These are phyloP conservation scores for Fusarium pseudoanthophilum DNA, from an alignment of 2,329 filamentous ascomycete species.

Conservation along the genomic window DNA sequence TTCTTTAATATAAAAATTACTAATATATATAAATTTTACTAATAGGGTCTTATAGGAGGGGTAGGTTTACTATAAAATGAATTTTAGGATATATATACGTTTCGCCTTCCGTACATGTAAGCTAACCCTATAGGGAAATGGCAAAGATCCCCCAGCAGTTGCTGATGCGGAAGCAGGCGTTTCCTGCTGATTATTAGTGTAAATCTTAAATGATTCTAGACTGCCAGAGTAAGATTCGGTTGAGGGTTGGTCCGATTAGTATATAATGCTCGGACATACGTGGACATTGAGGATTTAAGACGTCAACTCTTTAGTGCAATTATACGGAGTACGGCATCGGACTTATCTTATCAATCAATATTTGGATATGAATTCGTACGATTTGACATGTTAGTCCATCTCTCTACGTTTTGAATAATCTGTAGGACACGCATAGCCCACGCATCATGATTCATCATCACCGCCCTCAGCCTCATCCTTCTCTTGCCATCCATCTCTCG, in stretches of 20 bases:
- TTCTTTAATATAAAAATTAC: too few relatives aligned
- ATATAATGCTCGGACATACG: neutral
- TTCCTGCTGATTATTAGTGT: neutral
- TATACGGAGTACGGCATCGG: neutral
- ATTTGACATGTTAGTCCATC: neutral
- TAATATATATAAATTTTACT: too few relatives aligned
- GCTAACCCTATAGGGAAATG: slow-evolving; percentile 13
- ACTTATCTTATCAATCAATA: neutral
- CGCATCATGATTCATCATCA: slow-evolving; percentile 5
- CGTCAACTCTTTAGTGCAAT: neutral
- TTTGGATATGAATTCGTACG: neutral
- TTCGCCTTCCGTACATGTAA: too few relatives aligned
- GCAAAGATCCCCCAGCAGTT: neutral
- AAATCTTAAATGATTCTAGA: neutral
- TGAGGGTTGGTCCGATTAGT: slow-evolving; percentile 11
- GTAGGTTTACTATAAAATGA: too few relatives aligned
- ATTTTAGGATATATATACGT: too few relatives aligned
- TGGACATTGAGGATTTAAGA: neutral
- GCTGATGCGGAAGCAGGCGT: neutral
- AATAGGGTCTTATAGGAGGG: too few relatives aligned
- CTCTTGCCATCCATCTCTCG: slow-evolving; percentile 35
- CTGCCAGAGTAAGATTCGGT: slow-evolving; percentile 14
- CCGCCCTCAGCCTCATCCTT: neutral
- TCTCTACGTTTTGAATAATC: neutral
- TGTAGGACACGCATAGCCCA: neutral